Percentiles rank a stretch among this genome's conserved stretches.
Evolutionary conservation across 305 asterid genomes (phyloP).

Genomic region (Fraxinus nigra): DNA sequence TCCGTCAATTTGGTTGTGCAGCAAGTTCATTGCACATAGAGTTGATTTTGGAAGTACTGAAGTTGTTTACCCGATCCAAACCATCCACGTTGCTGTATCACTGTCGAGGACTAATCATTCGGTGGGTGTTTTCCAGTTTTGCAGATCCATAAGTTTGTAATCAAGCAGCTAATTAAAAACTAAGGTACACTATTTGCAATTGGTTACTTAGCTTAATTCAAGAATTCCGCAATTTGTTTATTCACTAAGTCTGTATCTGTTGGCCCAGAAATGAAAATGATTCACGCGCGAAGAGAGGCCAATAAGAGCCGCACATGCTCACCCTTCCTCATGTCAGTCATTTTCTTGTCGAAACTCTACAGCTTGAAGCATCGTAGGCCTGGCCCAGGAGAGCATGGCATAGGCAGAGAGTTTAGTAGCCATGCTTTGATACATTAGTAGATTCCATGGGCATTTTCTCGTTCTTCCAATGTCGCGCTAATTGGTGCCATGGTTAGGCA

Average conservation of each 20-base stretch:
- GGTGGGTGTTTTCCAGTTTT: slow-evolving; percentile 17
- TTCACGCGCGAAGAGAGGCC: slow-evolving; percentile 4
- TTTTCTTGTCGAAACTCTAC: background rate
- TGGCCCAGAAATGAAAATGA: slow-evolving; percentile 18
- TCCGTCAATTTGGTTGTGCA: background rate
- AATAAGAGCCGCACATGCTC: background rate
- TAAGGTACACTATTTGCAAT: slow-evolving; percentile 26
- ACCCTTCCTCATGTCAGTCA: background rate
- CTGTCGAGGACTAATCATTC: slow-evolving; percentile 1
- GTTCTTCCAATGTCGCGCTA: background rate
- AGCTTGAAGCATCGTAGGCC: background rate
- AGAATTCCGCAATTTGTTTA: slow-evolving; percentile 21
- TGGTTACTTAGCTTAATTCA: slow-evolving; percentile 18
- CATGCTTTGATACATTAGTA: background rate
- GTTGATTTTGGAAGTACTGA: slow-evolving; percentile 25
- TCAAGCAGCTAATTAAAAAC: slow-evolving; percentile 13
- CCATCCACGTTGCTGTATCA: slow-evolving; percentile 19
- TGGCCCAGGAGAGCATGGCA: background rate
- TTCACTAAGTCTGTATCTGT: slow-evolving; percentile 11
- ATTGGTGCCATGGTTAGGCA: background rate
- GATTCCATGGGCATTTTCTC: background rate
- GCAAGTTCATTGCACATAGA: slow-evolving; percentile 30
- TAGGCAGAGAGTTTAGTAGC: background rate
- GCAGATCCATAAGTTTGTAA: slow-evolving; percentile 21
- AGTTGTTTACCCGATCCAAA: slow-evolving; percentile 27